Conservation (phyloP, 495 filamentous ascomycete genomes). For the Bryoglossum gracile region DNA sequence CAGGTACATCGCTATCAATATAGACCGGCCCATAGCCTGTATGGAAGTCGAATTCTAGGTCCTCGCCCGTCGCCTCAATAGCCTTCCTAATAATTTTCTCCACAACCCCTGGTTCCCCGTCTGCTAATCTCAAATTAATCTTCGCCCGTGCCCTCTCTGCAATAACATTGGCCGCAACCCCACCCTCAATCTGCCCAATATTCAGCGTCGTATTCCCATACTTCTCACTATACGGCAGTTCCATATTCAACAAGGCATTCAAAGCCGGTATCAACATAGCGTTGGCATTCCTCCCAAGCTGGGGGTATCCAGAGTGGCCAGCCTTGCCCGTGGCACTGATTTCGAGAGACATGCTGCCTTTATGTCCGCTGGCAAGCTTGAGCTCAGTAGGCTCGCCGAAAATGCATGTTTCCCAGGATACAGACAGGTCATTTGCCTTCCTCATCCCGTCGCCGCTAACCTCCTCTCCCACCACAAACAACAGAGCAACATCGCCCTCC, state of each 20-base stretch:
- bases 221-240: slow-evolving; percentile 63
- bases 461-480: slow-evolving; percentile 91
- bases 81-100: slow-evolving; percentile 48
- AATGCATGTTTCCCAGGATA: slow-evolving; percentile 60
- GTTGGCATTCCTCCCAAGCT: slow-evolving; percentile 73
- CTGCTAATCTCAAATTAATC: slow-evolving; percentile 67
- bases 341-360: slow-evolving; percentile 62
- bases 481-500: slow-evolving; percentile 52
- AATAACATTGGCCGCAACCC: slow-evolving; percentile 85
- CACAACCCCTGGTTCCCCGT: slow-evolving; percentile 54
- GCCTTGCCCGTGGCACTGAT: slow-evolving; percentile 66
- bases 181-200: slow-evolving; percentile 68
- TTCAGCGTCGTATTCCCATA: slow-evolving; percentile 87
- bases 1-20: slow-evolving; percentile 71
- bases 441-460: slow-evolving; percentile 78
- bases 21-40: slow-evolving; percentile 66
- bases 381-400: slow-evolving; percentile 90
- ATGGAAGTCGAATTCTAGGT: slow-evolving; percentile 52
- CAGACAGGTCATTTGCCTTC: slow-evolving; percentile 44
- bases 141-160: slow-evolving; percentile 60
- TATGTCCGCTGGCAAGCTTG: slow-evolving; percentile 82
- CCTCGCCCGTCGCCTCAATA: slow-evolving; percentile 46
- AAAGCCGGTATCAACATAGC: slow-evolving; percentile 65
- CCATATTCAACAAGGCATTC: slow-evolving; percentile 50
- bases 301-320: slow-evolving; percentile 84